Evolutionary conservation across 768 basidiomycete genomes (phyloP), one percentile per base, ranked within the genome.

Genomic region (Nevesoporus exiguus): DNA sequence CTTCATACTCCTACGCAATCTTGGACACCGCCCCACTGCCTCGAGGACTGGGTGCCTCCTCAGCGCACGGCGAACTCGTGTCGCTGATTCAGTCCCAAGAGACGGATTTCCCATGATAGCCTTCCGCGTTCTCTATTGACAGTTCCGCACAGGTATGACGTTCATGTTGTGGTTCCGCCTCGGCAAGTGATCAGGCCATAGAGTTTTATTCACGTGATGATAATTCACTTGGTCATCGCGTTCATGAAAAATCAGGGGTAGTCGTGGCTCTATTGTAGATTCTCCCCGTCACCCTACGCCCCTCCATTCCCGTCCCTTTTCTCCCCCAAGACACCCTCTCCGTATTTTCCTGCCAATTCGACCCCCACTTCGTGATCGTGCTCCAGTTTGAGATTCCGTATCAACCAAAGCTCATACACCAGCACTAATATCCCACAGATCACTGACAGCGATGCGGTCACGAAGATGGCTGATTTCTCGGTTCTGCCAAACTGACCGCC

Each of bases 381-480:
- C 54, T 73, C 69, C 50, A 69, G 65, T 66, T 71, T 80, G 27
- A 81, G 66, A 47, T 70, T 65, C 39, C 74, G 67, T 40, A 80
- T 54, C 47, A 77, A 63, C 75, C 77, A 80, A 22, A 79, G 66
- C 39, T 72, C 71, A 48, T 82, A 81, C 42, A 76, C 68, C 3
- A 69, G 33, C 11, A 68, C 66, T 56, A 82, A 55, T 7, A 70
- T 47, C 24, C 75, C 80, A 56, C 76, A 76, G n/a, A 80, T 64
- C 0, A 69, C 64, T 5, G 78, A 67, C 17, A 74, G 63, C 0
- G 55, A 65, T 0, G 66, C 63, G 0, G 80, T 83, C 6, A 81
- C 77, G 39, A 78, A 72, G 40, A 84, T 67, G 0, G 82, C 81
- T 29, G 74, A 66, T 56, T 70, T 73, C 41, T 76, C 74, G 0